Conservation (phyloP, 192 early-diverging fungal species). For the Coemansia sp. region DNA sequence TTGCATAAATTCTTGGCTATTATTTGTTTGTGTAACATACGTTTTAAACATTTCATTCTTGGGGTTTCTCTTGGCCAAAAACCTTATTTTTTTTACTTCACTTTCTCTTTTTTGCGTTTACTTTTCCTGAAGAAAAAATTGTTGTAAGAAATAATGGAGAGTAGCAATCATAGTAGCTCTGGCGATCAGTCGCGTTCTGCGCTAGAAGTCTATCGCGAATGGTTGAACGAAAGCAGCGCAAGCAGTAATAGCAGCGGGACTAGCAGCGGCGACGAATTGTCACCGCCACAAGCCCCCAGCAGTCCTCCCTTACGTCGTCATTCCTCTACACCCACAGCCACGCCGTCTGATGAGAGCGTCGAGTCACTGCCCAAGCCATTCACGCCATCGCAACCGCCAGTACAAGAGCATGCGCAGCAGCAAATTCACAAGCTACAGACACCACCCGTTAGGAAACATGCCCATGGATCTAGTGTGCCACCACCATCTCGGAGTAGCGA, state of each 20-base stretch:
- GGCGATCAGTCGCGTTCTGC: slow-evolving; percentile 18
- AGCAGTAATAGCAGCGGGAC: slow-evolving; percentile 8
- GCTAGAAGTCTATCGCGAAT: slow-evolving; percentile 36
- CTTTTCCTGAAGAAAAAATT: background rate
- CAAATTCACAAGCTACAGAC: background rate
- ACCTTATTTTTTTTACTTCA: background rate
- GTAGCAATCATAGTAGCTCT: background rate
- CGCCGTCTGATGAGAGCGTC: background rate
- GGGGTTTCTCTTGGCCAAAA: background rate
- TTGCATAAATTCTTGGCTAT: background rate
- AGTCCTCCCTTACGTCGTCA: background rate
- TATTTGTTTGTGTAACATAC: background rate
- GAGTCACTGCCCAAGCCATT: slow-evolving; percentile 3
- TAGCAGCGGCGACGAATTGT: slow-evolving; percentile 1
- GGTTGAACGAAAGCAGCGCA: slow-evolving; percentile 34
- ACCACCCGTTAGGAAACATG: background rate
- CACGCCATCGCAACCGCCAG: slow-evolving; percentile 3
- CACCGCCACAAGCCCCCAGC: background rate
- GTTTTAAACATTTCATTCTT: background rate
- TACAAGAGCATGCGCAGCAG: slow-evolving; percentile 2
- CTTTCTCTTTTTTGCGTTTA: background rate
- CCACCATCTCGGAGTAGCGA: background rate
- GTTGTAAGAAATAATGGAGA: background rate
- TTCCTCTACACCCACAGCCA: background rate
- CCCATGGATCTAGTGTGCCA: background rate